A percentile compares a stretch with the other conserved stretches of the same genome.
These are phyloP conservation scores for Pugionium cornutum DNA, from an alignment of 345 rosid species.

Conservation along the genomic window DNA sequence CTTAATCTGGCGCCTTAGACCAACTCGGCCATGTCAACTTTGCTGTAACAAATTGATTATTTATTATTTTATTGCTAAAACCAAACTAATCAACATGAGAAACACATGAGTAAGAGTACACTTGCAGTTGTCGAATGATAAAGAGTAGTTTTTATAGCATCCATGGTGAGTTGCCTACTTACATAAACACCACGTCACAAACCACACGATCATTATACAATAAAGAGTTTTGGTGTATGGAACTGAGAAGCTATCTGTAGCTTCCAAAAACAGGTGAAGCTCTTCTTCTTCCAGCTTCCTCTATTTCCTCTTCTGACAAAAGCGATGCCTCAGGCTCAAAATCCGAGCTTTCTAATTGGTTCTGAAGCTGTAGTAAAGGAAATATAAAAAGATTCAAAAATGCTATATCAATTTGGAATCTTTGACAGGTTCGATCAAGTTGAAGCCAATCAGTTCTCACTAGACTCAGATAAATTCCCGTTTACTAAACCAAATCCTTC, in stretches of 20 bases:
- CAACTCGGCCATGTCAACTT: conserved; percentile 97
- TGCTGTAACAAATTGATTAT: not conserved
- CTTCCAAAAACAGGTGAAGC: conserved; percentile 62
- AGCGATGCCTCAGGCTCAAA: conserved; percentile 60
- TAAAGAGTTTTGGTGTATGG: not conserved
- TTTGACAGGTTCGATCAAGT: not conserved
- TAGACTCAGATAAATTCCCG: not conserved
- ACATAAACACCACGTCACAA: no score
- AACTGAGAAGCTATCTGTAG: conserved; percentile 12
- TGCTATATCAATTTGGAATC: not conserved
- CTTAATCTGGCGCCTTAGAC: conserved; percentile 99
- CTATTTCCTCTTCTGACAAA: conserved; percentile 60
- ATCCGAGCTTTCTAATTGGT: conserved; percentile 56
- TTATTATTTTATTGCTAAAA: no score
- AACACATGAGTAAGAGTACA: no score
- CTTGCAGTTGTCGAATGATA: no score
- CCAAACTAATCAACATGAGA: no score
- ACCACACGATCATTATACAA: no score
- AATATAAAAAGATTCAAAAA: not conserved
- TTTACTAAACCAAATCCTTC: not conserved
- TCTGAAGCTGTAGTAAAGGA: conserved; percentile 50
- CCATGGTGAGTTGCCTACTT: no score
- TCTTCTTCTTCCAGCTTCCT: conserved; percentile 62
- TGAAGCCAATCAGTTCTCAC: not conserved
- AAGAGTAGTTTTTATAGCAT: no score